Evolutionary conservation across 169 alveolate species (phyloP).

Genomic region (Eimeria brunetti): DNA sequence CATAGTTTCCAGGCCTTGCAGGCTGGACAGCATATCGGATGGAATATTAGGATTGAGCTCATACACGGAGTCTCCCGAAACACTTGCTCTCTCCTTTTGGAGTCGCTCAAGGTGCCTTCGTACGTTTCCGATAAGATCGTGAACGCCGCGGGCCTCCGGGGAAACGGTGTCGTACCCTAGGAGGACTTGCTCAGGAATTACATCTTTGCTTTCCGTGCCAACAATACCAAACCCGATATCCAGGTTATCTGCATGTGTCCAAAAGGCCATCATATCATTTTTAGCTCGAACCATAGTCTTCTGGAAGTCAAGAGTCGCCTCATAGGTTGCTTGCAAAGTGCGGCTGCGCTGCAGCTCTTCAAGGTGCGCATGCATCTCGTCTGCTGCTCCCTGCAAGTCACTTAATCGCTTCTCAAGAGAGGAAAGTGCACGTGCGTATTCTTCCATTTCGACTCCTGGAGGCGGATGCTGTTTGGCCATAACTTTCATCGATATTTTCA

Average conservation of each 20-base stretch:
- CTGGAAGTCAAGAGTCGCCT: neutral
- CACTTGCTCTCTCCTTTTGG: neutral
- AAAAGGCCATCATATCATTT: neutral
- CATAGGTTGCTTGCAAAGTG: neutral
- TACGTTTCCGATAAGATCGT: neutral
- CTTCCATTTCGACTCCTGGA: neutral
- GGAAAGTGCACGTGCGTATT: neutral
- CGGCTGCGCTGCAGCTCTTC: constrained; percentile 5
- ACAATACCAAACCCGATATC: neutral
- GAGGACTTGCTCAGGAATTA: neutral
- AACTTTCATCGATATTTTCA: neutral
- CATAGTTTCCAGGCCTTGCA: neutral
- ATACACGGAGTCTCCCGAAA: neutral
- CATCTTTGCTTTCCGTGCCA: neutral
- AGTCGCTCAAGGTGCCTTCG: neutral
- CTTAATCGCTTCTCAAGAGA: neutral
- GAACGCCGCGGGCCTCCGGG: neutral
- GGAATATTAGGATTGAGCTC: neutral
- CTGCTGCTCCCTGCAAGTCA: neutral
- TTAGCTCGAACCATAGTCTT: neutral
- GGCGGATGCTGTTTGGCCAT: neutral
- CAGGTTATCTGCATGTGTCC: neutral
- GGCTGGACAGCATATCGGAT: neutral
- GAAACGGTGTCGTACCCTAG: neutral
- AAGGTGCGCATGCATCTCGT: neutral